Evolutionary conservation across 805 yeast species (phyloP), one percentile per base, ranked within the genome.

Genomic region (Geotrichum ghanense): DNA sequence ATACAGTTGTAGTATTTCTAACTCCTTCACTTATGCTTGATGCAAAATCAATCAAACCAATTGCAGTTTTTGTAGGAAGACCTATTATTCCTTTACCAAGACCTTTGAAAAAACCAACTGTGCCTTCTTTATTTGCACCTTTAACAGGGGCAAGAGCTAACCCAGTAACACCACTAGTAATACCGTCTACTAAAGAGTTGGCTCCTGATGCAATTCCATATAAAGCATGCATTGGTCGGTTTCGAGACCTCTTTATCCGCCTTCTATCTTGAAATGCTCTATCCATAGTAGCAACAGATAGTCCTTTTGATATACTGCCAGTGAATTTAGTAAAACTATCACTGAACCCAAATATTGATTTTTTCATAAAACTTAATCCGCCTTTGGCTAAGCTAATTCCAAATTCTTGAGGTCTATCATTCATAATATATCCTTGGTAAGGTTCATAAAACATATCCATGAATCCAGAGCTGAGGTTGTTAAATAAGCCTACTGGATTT

Each of bases 391-490:
- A 64, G 2, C 95, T 94, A 49, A 92, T 84, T 37, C 98, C 97
- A 35, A 92, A 68, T 55, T 94, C 99, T 58, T 86, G 95, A 1
- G 98, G 98, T 34, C 97, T 70, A 62, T 92, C 98, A 51, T 83
- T 90, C 76, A 92, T 77, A 43, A 90, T 78, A 55, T 86, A 85
- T 0, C 99, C 99, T 60, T 88, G 92, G 58, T 90, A 92, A 2
- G 99, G 99, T 60, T 90, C 97, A 60, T 92, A 92, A 62, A 92
- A 92, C 17, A 92, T 83, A 63, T 92, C 99, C 76, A 88, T 75
- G 9, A 92, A 92, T 45, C 99, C 99, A 0, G 97, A 87, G 48
- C 95, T 81, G 48, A 92, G 70, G 54, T 88, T 89, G 61, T 86
- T 92, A 69, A 92, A 92, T 51, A 92, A 68, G 1, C 98, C 98